These are phyloP conservation scores for Scenedesmus sp. DNA, from an alignment of 163 green algal species.

Conservation along the genomic window DNA sequence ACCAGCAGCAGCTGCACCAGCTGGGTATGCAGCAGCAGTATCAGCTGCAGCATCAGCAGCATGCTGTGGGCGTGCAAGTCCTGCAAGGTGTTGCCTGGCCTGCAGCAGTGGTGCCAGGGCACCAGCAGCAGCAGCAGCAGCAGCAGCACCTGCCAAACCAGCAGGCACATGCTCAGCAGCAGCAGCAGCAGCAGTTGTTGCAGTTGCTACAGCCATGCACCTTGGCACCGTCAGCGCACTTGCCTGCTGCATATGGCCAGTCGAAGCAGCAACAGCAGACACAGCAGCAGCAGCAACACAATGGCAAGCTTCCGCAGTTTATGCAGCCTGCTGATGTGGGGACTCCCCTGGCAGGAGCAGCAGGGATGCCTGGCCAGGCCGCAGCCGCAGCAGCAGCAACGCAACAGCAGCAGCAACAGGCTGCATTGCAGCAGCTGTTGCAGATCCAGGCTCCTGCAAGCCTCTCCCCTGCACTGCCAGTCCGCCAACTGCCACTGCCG, in stretches of 20 bases:
- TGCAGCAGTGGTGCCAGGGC: not conserved
- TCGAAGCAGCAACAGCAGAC: not conserved
- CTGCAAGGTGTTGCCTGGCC: not conserved
- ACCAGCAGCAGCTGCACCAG: constrained; percentile 16
- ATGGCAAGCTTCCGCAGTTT: not conserved
- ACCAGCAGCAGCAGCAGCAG: constrained; percentile 34
- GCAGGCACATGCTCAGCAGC: not conserved
- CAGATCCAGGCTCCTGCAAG: not conserved
- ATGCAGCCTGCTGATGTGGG: not conserved
- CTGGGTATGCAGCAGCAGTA: not conserved
- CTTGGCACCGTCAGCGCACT: not conserved
- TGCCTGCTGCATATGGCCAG: not conserved
- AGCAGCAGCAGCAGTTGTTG: constrained; percentile 22
- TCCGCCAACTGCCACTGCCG: not conserved
- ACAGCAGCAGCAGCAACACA: not conserved
- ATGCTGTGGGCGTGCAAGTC: not conserved
- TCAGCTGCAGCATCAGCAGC: not conserved
- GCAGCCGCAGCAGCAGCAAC: not conserved
- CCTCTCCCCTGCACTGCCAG: not conserved
- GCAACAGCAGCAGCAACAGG: not conserved
- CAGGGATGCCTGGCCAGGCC: not conserved
- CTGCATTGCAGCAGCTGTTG: constrained; percentile 3
- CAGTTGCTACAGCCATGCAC: constrained; percentile 1
- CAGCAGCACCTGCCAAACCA: not conserved
- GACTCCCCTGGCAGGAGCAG: not conserved